Base-by-base conservation (phyloP, 805 yeast species). In the Yarrowia sp. region DNA sequence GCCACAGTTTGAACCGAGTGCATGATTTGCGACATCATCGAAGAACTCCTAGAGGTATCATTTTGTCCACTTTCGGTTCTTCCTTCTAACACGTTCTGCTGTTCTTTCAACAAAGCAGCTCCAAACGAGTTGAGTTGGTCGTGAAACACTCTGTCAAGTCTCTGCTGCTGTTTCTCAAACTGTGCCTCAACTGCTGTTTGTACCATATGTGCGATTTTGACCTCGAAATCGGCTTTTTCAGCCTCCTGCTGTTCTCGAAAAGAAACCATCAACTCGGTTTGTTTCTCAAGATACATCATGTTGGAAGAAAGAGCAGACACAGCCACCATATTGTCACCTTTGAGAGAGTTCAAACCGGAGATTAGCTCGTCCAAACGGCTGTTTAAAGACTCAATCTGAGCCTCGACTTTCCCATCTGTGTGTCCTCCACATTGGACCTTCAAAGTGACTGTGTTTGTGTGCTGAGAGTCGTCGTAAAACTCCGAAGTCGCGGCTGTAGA, bases 1-100 rank as follows among this genome's bases (percentile, higher is more conserved):
- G 75, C 72, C 3, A 74, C 65, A 16, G 38, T 15, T 10, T 56
- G 63, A 4, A 56, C 11, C 5, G 61, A 40, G 15, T 55, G 19
- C 38, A 41, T 55, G 46, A 56, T 56, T 41, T 61, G 56, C 14
- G 67, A 43, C n/a, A 64, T 55, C 2, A 26, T 5, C 8, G 40
- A 9, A 5, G 40, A 38, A 38, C 12, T 9, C 10, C 10, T 38
- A 38, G 32, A 26, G 32, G 40, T 38, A 9, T 38, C 40, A 11
- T 38, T 38, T 10, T 9, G 9, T 46, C 5, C 35, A 19, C 2
- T 5, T 35, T 46, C 35, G 22, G 19, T 11, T 9, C 35, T 8
- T 22, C 50, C 15, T 4, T 19, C 5, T 15, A 32, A 12, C 5
- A 32, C 38, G 12, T 49, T 26, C n/a, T 53, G 32, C 42, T 59